A percentile compares a stretch with the other conserved stretches of the same genome.
Conservation (phyloP, 345 rosid genomes). For the Lumnitzera racemosa region DNA sequence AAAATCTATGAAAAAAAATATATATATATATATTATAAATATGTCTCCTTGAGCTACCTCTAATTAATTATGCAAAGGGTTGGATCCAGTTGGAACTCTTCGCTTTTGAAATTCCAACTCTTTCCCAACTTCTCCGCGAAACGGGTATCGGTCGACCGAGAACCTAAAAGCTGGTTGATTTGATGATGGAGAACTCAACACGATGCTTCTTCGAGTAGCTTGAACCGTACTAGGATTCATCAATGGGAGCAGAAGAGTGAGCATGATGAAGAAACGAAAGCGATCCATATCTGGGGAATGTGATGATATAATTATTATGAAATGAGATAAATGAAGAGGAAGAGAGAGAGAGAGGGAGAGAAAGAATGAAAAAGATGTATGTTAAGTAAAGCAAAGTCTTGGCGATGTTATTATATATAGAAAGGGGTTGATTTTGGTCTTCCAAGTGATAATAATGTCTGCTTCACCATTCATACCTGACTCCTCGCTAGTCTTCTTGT, state of each 20-base stretch:
- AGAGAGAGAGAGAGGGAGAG: neutral
- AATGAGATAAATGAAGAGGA: too few relatives aligned
- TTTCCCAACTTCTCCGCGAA: neutral
- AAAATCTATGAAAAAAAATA: neutral
- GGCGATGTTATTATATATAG: too few relatives aligned
- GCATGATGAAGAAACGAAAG: conserved; percentile 6
- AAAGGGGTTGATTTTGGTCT: too few relatives aligned
- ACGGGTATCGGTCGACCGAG: neutral
- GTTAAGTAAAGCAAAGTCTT: too few relatives aligned
- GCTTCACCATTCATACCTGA: too few relatives aligned
- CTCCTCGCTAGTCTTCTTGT: too few relatives aligned
- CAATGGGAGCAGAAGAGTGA: conserved; percentile 4
- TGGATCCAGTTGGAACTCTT: conserved; percentile 40
- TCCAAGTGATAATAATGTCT: too few relatives aligned
- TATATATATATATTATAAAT: too few relatives aligned
- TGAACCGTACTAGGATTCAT: conserved; percentile 1
- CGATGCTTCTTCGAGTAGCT: neutral
- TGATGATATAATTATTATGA: too few relatives aligned
- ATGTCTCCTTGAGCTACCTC: conserved; percentile 1
- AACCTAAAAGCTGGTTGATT: neutral
- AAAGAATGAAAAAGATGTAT: too few relatives aligned
- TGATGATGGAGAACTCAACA: neutral
- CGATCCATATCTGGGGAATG: conserved; percentile 3
- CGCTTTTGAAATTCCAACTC: conserved; percentile 30
- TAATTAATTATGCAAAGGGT: conserved; percentile 46